Evolutionary conservation across 2,329 filamentous ascomycete species (phyloP).

Genomic region (Exophiala oligosperma): DNA sequence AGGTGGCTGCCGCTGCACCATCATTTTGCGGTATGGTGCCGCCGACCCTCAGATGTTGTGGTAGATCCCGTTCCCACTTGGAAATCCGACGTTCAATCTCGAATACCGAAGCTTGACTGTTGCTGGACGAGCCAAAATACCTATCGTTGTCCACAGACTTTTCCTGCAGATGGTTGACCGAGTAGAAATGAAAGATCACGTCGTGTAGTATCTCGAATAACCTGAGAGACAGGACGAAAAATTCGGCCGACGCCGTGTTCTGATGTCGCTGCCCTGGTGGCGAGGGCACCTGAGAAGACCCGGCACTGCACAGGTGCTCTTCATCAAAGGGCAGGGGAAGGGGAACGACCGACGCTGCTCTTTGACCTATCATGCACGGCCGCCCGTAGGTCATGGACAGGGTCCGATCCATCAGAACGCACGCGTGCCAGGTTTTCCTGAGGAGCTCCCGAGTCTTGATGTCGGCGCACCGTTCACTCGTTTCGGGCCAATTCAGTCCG

Average conservation of each 20-base stretch:
- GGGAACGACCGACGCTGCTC: conserved; percentile 31
- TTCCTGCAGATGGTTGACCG: conserved; percentile 1
- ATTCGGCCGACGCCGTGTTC: conserved; percentile 34
- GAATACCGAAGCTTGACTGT: conserved; percentile 35
- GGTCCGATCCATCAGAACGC: conserved; percentile 39
- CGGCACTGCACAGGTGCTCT: conserved; percentile 29
- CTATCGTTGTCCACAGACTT: neutral
- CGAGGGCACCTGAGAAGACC: neutral
- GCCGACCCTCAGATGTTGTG: conserved; percentile 30
- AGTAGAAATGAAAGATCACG: conserved; percentile 29
- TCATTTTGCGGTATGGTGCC: neutral
- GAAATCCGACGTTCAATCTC: conserved; percentile 36
- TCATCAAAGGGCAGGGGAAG: conserved; percentile 36
- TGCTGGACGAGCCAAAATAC: conserved; percentile 12
- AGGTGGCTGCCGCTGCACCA: conserved; percentile 27
- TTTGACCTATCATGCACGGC: conserved; percentile 38
- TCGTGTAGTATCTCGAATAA: conserved; percentile 40
- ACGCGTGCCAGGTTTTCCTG: conserved; percentile 36
- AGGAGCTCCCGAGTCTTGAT: conserved; percentile 32
- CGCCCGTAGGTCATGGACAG: conserved; percentile 42
- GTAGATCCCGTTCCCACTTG: conserved; percentile 34
- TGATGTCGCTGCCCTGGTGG: conserved; percentile 24
- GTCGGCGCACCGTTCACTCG: conserved; percentile 31
- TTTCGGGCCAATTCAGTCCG: conserved; percentile 47
- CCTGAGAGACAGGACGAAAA: conserved; percentile 36